Percentiles rank a stretch among this genome's conserved stretches.
These are phyloP conservation scores for Schizopora paradoxa DNA, from an alignment of 1,284 basidiomycete genomes.

Conservation along the genomic window DNA sequence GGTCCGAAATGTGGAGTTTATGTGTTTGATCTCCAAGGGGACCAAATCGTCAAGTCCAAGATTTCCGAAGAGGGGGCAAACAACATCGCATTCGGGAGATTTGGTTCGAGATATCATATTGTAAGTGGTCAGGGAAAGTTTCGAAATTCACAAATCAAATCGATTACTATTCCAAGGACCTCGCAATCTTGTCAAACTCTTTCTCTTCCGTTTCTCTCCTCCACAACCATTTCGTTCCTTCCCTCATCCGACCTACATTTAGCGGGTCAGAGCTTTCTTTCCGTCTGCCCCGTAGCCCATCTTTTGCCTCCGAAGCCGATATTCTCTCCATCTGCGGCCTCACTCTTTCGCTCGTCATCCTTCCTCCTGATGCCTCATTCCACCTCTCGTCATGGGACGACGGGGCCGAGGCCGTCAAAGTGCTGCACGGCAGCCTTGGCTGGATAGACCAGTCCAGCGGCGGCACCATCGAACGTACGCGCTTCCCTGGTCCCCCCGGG, in stretches of 20 bases:
- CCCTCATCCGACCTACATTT: conserved; percentile 12
- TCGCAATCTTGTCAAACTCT: conserved; percentile 4
- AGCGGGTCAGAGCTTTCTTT: conserved; percentile 14
- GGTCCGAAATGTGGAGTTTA: conserved; percentile 11
- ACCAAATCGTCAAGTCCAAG: conserved; percentile 11
- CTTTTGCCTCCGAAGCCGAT: conserved; percentile 11
- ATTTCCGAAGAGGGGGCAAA: conserved; percentile 4
- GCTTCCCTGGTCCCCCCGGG: conserved; percentile 14
- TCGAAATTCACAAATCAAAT: neutral
- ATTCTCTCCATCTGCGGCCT: conserved; percentile 11
- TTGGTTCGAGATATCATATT: neutral
- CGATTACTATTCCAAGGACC: conserved; percentile 6
- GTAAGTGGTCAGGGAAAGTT: conserved; percentile 3
- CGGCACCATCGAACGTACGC: conserved; percentile 17
- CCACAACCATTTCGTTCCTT: conserved; percentile 9
- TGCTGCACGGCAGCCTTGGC: conserved; percentile 15
- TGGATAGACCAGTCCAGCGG: conserved; percentile 13
- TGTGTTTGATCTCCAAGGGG: conserved; percentile 5
- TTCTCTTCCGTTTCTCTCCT: conserved; percentile 7
- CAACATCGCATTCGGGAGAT: conserved; percentile 10
- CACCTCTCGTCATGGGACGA: conserved; percentile 9
- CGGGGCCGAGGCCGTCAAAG: conserved; percentile 16
- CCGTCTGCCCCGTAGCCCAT: conserved; percentile 12
- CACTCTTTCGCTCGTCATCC: conserved; percentile 13
- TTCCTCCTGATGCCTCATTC: conserved; percentile 16